Percentiles rank a stretch among this genome's conserved stretches.
These are phyloP conservation scores for Astragalus glycyphyllos DNA, from an alignment of 306 rosid genomes.

Conservation along the genomic window DNA sequence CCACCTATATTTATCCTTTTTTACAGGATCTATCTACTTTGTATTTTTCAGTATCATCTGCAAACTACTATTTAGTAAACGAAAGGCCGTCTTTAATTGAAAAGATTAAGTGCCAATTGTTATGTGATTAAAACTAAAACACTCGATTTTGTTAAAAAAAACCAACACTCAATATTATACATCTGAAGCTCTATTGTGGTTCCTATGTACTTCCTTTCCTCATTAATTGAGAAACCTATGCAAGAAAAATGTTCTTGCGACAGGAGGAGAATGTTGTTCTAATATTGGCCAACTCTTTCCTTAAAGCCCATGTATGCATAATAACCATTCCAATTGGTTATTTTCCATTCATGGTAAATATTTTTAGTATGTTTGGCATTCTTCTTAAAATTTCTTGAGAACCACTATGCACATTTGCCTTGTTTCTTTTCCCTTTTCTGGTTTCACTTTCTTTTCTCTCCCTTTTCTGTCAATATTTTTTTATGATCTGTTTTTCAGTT, in stretches of 20 bases:
- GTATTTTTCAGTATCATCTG: slow-evolving; percentile 25
- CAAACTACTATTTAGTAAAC: slow-evolving; percentile 22
- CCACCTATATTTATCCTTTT: neutral
- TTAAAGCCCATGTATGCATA: too few relatives aligned
- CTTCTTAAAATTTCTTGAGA: too few relatives aligned
- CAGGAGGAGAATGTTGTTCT: too few relatives aligned
- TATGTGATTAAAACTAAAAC: slow-evolving; percentile 2
- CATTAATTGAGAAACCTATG: neutral
- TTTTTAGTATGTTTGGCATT: too few relatives aligned
- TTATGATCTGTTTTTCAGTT: too few relatives aligned
- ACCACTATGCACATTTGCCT: too few relatives aligned
- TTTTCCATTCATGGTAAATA: too few relatives aligned
- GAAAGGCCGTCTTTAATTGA: slow-evolving; percentile 9
- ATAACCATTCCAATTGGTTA: too few relatives aligned
- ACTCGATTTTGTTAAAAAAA: neutral
- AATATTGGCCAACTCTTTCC: too few relatives aligned
- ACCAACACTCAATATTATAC: neutral
- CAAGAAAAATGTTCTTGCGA: neutral
- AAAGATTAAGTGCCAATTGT: neutral
- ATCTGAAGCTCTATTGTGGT: neutral
- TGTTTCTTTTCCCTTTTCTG: too few relatives aligned
- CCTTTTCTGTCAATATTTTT: too few relatives aligned
- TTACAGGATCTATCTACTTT: slow-evolving; percentile 9
- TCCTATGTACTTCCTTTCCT: neutral
- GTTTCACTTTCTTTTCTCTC: too few relatives aligned